Base-by-base conservation (phyloP, 148 eudicot species). In the Camellia japonica region DNA sequence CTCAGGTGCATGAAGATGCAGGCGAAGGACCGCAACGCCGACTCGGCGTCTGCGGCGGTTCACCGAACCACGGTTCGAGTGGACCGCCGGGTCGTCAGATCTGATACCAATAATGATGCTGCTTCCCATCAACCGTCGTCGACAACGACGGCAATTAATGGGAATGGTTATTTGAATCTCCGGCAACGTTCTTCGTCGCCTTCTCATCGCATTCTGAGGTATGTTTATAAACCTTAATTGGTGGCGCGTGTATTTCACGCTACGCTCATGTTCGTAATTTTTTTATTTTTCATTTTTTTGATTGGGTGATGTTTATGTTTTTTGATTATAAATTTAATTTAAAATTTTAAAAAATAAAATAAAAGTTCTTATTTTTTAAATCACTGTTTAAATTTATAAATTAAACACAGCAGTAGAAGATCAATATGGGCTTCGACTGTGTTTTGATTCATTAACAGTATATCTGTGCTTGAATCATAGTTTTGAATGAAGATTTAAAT, bases 1-100 rank as follows among this genome's bases (percentile, higher is more conserved):
- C 86, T 89, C 54, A 85, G 98, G 79, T 92, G 95, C 80, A 91
- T 91, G 97, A 94, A 94, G 92, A 84, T 87, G 79, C 94, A 92
- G 79, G 88, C 59, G 54, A 89, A 88, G 83, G 93, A 86, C 79
- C 85, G 85, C 52, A 55, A 41, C 56, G 20, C 47, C 43, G 51
- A 43, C 4, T 43, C 70, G 7, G 78, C 56, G n/a, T 71, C 85
- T 12, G 42, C 81, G 55, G 82, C 87, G 72, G 84, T 78, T 74
- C 83, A 69, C 54, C 82, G 85, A 3, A 85, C 86, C 52, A 85
- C 90, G 46, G 87, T 80, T 56, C 90, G 97, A 51, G 83, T 87
- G 3, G 93, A 90, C 66, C 90, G 95, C 0, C 86, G 90, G 43
- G 92, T 82, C 3, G 83, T 88, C 8, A 78, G 90, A 82, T 82